Evolutionary conservation across 768 basidiomycete genomes (phyloP).

Genomic region (Pholiota conissans): DNA sequence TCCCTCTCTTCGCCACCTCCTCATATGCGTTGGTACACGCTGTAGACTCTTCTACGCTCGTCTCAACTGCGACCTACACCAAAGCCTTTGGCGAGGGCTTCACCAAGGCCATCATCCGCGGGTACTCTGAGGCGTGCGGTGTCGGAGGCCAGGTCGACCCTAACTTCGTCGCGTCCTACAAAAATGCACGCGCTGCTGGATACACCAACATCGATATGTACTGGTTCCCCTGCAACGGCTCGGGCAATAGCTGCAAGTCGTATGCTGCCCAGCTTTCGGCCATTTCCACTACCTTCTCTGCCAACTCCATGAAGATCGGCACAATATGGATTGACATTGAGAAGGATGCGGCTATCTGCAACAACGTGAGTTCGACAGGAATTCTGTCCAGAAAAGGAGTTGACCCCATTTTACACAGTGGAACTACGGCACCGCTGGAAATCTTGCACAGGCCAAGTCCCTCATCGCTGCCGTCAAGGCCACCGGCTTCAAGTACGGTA

Average conservation of each 20-base stretch:
- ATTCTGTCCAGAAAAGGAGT: background rate
- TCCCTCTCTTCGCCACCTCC: slow-evolving; percentile 10
- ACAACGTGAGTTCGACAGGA: slow-evolving; percentile 10
- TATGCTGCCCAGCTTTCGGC: slow-evolving; percentile 16
- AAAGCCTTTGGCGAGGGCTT: slow-evolving; percentile 19
- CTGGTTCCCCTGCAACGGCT: slow-evolving; percentile 22
- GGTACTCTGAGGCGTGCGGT: slow-evolving; percentile 17
- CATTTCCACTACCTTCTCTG: slow-evolving; percentile 13
- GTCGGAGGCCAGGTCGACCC: slow-evolving; percentile 20
- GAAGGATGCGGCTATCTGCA: slow-evolving; percentile 18
- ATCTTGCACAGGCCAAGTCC: slow-evolving; percentile 14
- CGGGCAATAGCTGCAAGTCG: slow-evolving; percentile 17
- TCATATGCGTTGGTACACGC: slow-evolving; percentile 17
- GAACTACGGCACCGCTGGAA: slow-evolving; percentile 18
- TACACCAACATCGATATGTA: slow-evolving; percentile 21
- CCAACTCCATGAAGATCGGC: slow-evolving; percentile 18
- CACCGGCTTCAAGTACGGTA: slow-evolving; percentile 17
- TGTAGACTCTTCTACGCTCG: slow-evolving; percentile 18
- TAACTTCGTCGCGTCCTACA: slow-evolving; percentile 20
- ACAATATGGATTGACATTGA: slow-evolving; percentile 21
- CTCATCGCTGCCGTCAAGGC: slow-evolving; percentile 18
- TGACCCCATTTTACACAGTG: slow-evolving; percentile 4
- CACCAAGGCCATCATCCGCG: slow-evolving; percentile 21
- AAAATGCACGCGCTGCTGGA: slow-evolving; percentile 18
- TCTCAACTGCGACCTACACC: slow-evolving; percentile 13